These are phyloP conservation scores for Atkinsonella texensis DNA, from an alignment of 2,329 filamentous ascomycete genomes.

Conservation along the genomic window DNA sequence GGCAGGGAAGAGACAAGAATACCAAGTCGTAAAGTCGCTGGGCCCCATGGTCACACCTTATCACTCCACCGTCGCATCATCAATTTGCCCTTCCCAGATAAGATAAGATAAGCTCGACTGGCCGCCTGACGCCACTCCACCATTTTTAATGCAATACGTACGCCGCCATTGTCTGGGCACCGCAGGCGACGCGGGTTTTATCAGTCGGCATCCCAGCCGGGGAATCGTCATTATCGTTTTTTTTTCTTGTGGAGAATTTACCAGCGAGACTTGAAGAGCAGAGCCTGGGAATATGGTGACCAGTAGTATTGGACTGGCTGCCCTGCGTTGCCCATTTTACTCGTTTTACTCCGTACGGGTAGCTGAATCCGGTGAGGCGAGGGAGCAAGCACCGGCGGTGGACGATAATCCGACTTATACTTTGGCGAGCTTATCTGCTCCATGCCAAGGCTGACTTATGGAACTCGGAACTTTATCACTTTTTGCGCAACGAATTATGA, in stretches of 20 bases:
- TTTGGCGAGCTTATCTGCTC: neutral
- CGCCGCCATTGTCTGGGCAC: no score
- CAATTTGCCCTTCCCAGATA: neutral
- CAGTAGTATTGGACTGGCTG: constrained; percentile 4
- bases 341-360: constrained; percentile 6
- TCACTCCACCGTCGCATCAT: neutral
- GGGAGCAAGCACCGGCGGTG: neutral
- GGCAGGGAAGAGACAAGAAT: neutral
- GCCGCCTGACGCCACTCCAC: neutral
- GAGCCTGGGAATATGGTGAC: constrained; percentile 7
- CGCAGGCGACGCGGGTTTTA: neutral
- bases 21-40: neutral
- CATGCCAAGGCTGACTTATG: neutral
- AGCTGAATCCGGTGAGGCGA: constrained; percentile 23
- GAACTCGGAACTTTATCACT: no score
- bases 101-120: neutral
- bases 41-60: neutral
- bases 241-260: neutral
- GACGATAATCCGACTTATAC: neutral
- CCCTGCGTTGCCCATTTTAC: constrained; percentile 16
- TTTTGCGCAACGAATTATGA: no score
- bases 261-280: constrained; percentile 1
- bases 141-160: neutral
- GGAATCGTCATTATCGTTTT: neutral
- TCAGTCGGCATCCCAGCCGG: neutral